A percentile compares a stretch with the other conserved stretches of the same genome.
Evolutionary conservation across 352 stramenopile genomes (phyloP).

Genomic region (Pythium phragmiticola): DNA sequence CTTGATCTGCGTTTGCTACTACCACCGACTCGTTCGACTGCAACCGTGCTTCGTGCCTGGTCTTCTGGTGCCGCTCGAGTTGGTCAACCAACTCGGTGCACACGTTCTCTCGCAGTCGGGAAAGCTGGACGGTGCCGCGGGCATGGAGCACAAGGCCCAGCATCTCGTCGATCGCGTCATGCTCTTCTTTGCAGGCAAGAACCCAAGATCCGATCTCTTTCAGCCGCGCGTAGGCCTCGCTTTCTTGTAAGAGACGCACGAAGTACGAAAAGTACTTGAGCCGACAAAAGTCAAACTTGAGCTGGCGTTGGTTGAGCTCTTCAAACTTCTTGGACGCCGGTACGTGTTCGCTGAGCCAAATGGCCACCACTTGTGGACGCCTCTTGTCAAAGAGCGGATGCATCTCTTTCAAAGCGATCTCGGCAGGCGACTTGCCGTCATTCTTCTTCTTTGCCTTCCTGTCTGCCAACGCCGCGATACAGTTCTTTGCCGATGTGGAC

Average conservation of each 20-base stretch:
- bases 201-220: slow-evolving; percentile 76
- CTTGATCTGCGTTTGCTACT: neutral
- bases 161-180: slow-evolving; percentile 81
- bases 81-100: slow-evolving; percentile 11
- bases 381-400: slow-evolving; percentile 37
- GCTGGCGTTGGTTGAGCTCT: slow-evolving; percentile 77
- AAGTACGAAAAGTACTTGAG: slow-evolving; percentile 83
- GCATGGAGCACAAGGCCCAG: slow-evolving; percentile 48
- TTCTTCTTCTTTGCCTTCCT: slow-evolving; percentile 23
- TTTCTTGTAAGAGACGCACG: slow-evolving; percentile 51
- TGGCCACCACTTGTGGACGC: slow-evolving; percentile 37
- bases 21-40: neutral
- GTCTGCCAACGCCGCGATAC: slow-evolving; percentile 6
- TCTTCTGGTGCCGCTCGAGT: slow-evolving; percentile 2
- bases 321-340: slow-evolving; percentile 73
- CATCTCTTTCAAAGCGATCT: slow-evolving; percentile 32
- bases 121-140: slow-evolving; percentile 37
- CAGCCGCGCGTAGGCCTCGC: slow-evolving; percentile 47
- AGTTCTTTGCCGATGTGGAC: slow-evolving; percentile 2
- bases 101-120: slow-evolving; percentile 15
- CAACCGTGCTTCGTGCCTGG: neutral
- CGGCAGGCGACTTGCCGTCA: neutral
- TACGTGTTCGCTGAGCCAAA: slow-evolving; percentile 78
- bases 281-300: slow-evolving; percentile 72
- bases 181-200: slow-evolving; percentile 76